Evolutionary conservation across 495 filamentous ascomycete genomes (phyloP).

Genomic region (Tuber microsphaerosporum): DNA sequence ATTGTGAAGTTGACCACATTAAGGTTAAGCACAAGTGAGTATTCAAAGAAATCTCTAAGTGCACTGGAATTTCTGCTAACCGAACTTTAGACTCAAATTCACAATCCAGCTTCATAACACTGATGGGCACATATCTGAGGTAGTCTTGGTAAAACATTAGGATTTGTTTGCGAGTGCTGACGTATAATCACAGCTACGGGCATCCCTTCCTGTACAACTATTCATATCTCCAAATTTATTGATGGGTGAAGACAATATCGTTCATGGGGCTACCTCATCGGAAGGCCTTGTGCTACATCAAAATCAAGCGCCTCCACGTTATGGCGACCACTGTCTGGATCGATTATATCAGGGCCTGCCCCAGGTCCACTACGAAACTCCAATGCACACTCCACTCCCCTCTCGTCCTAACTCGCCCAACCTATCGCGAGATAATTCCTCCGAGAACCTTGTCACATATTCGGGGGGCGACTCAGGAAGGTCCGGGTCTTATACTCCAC

Average conservation of each 20-base stretch:
- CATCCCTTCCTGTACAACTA: slow-evolving; percentile 75
- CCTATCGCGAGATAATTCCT: slow-evolving; percentile 68
- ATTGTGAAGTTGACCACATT: slow-evolving; percentile 73
- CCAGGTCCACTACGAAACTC: slow-evolving; percentile 66
- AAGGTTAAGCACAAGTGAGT: slow-evolving; percentile 69
- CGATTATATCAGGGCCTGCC: slow-evolving; percentile 82
- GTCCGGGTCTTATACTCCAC: slow-evolving; percentile 14
- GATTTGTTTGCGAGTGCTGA: slow-evolving; percentile 5
- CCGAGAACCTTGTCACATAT: slow-evolving; percentile 62
- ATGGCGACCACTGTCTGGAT: slow-evolving; percentile 80
- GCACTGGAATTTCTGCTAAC: slow-evolving; percentile 9
- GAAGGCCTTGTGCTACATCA: slow-evolving; percentile 43
- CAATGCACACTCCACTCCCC: slow-evolving; percentile 57
- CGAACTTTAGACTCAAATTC: slow-evolving; percentile 53
- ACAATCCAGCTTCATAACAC: slow-evolving; percentile 84
- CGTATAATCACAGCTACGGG: slow-evolving; percentile 55
- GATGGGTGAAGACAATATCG: slow-evolving; percentile 66
- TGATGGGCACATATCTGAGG: slow-evolving; percentile 86
- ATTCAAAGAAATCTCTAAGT: not conserved
- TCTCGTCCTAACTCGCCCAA: slow-evolving; percentile 72
- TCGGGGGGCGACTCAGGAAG: slow-evolving; percentile 32
- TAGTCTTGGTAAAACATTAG: slow-evolving; percentile 42
- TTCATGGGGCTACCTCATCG: slow-evolving; percentile 50
- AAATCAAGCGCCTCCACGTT: slow-evolving; percentile 71
- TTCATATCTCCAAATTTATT: slow-evolving; percentile 90